These are phyloP conservation scores for Vitis amurensis DNA, from an alignment of 164 flowering plant species.

Conservation along the genomic window DNA sequence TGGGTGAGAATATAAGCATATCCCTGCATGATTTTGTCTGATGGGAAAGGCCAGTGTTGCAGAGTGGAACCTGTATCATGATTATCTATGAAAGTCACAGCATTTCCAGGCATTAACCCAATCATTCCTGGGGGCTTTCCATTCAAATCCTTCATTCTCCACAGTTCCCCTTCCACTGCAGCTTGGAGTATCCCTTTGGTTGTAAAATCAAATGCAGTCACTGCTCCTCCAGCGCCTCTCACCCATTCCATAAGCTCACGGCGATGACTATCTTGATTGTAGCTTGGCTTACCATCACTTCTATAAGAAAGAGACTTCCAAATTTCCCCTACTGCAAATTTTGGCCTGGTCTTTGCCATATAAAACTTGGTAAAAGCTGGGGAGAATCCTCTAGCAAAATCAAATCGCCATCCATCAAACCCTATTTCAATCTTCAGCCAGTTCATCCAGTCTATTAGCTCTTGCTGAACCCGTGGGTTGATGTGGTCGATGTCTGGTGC, in stretches of 20 bases:
- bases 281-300: constrained; percentile 38
- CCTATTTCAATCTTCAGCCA: constrained; percentile 78
- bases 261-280: constrained; percentile 55
- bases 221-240: constrained; percentile 44
- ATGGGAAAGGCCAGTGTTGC: constrained; percentile 67
- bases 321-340: constrained; percentile 68
- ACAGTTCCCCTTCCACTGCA: constrained; percentile 60
- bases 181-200: constrained; percentile 76
- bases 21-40: constrained; percentile 75
- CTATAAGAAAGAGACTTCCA: constrained; percentile 47
- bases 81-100: constrained; percentile 82
- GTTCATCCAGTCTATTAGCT: constrained; percentile 78
- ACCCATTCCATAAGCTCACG: constrained; percentile 51
- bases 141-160: constrained; percentile 61
- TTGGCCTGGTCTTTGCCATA: constrained; percentile 44
- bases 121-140: constrained; percentile 77
- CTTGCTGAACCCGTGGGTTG: constrained; percentile 60
- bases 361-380: constrained; percentile 50
- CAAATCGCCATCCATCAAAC: constrained; percentile 75
- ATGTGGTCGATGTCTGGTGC: constrained; percentile 83
- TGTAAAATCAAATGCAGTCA: constrained; percentile 75
- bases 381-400: constrained; percentile 61
- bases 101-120: constrained; percentile 53
- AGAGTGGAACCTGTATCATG: constrained; percentile 84
- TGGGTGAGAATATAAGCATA: constrained; percentile 86